Evolutionary conservation across 1,139 yeast species (phyloP).

Genomic region (Protomyces macrosporus): DNA sequence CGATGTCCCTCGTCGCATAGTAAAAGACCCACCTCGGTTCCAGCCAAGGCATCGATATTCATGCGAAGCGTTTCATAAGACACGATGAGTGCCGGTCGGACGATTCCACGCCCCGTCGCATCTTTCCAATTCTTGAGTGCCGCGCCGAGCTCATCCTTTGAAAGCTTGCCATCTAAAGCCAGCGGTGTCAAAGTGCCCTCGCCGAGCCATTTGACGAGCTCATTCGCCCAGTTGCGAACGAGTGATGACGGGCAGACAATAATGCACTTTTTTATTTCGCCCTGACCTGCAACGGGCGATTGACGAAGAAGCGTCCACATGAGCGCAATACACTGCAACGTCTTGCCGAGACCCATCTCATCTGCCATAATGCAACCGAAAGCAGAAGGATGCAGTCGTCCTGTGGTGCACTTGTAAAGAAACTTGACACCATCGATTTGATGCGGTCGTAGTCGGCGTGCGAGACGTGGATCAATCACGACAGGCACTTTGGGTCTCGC

Average conservation of each 20-base stretch:
- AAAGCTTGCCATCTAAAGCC: conserved; percentile 84
- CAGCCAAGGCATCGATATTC: conserved; percentile 69
- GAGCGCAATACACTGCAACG: conserved; percentile 83
- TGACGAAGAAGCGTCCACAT: conserved; percentile 92
- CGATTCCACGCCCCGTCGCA: conserved; percentile 75
- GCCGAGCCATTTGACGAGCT: conserved; percentile 91
- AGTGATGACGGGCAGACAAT: conserved; percentile 94
- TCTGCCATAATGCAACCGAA: conserved; percentile 99
- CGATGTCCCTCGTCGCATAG: conserved; percentile 97
- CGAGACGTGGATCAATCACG: conserved; percentile 83
- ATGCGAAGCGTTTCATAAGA: conserved; percentile 90
- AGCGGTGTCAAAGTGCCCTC: conserved; percentile 81
- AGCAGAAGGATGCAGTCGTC: conserved; percentile 77
- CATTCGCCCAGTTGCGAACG: conserved; percentile 97
- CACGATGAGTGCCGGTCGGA: conserved; percentile 89
- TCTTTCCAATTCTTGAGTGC: conserved; percentile 81
- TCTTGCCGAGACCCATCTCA: conserved; percentile 97
- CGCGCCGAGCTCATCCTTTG: conserved; percentile 60
- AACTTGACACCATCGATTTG: conserved; percentile 94
- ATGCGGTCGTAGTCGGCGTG: conserved; percentile 86
- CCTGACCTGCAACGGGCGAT: conserved; percentile 74
- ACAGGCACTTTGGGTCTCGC: conserved; percentile 83
- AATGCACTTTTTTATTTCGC: conserved; percentile 81
- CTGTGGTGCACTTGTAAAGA: conserved; percentile 83
- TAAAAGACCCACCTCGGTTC: conserved; percentile 79